phyloP scores from a whole-genome alignment of 768 basidiomycete genomes.

The Lactarius psammicola region DNA sequence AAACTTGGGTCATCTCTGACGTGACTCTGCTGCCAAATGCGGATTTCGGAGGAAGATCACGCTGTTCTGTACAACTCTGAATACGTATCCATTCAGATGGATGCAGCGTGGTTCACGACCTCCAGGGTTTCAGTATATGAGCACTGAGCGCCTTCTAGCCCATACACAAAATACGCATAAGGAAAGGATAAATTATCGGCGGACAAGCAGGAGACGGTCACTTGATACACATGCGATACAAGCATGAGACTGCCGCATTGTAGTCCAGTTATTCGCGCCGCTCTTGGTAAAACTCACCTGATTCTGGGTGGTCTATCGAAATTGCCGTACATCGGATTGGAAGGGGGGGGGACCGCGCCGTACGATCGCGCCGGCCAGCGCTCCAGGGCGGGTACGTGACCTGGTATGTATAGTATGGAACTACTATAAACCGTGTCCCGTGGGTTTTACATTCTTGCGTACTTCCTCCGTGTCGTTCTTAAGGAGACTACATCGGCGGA shows the following conservation, averaged over 20 bases:
- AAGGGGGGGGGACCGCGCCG: background rate
- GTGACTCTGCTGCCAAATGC: conserved; percentile 15
- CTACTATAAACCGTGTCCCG: conserved; percentile 17
- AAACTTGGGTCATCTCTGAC: conserved; percentile 1
- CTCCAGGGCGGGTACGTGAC: conserved; percentile 1
- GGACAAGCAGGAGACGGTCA: conserved; percentile 12
- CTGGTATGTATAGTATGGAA: background rate
- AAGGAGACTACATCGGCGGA: conserved; percentile 8
- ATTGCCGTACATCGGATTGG: conserved; percentile 13
- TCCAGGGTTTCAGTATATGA: conserved; percentile 13
- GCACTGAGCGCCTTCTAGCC: conserved; percentile 4
- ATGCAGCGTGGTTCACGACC: conserved; percentile 8
- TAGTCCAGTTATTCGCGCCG: background rate
- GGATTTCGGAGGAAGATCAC: conserved; percentile 14
- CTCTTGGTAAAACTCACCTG: background rate
- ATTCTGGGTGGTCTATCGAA: background rate
- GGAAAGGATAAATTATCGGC: conserved; percentile 13
- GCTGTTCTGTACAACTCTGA: background rate
- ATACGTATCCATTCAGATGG: conserved; percentile 14
- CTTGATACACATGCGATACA: conserved; percentile 17
- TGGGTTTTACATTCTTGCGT: conserved; percentile 14
- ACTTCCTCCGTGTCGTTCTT: conserved; percentile 15
- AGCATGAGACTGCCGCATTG: conserved; percentile 16
- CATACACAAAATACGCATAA: conserved; percentile 1
- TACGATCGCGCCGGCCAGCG: conserved; percentile 17